Evolutionary conservation across 345 rosid genomes (phyloP), one percentile per base, ranked within the genome.

Genomic region (Arabidopsis suecica): DNA sequence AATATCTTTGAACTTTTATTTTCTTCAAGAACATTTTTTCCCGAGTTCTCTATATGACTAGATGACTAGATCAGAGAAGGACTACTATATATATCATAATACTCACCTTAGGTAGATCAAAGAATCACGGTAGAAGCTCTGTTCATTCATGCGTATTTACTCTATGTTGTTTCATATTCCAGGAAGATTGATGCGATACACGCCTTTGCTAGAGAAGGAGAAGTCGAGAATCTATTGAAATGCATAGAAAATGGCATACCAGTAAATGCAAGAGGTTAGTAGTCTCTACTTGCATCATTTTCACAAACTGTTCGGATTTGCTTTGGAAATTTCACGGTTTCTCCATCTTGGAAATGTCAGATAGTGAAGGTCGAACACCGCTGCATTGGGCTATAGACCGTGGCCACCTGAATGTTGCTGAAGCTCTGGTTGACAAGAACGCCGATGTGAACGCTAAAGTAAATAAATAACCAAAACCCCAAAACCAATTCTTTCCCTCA

Each of bases 371-470:
- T 61, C 84, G 93, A 44, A 88, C 96, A 50, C 90, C 99, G 5
- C 61, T 95, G 82, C 99, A 95, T 72, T 92, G 98, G 97, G 98
- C 97, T 61, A 93, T 88, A 71, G 97, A 94, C 75, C 95, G 96
- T 34, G 96, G 98, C 8, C 95, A 90, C 68, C 73, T 80, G 7
- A 74, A 83, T 18, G 79, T 88, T 13, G 81, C 81, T 13, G 85
- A 89, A 72, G 78, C 77, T 33, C 92, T 95, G 60, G 69, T 92
- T 71, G 82, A 83, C 70, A 86, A 69, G 75, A 84, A 89, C 0
- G 88, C 94, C 12, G 90, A 95, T 77, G 74, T 95, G 38, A 87
- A 95, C 72, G 91, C 93, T 2, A 87, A 90, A 86, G 99, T 90
- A 79, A 62, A 22, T 3, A 7, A 22, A 1, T 4, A 40, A 38